phyloP scores from a whole-genome alignment of 2,329 filamentous ascomycete species.

The Madurella fahalii region DNA sequence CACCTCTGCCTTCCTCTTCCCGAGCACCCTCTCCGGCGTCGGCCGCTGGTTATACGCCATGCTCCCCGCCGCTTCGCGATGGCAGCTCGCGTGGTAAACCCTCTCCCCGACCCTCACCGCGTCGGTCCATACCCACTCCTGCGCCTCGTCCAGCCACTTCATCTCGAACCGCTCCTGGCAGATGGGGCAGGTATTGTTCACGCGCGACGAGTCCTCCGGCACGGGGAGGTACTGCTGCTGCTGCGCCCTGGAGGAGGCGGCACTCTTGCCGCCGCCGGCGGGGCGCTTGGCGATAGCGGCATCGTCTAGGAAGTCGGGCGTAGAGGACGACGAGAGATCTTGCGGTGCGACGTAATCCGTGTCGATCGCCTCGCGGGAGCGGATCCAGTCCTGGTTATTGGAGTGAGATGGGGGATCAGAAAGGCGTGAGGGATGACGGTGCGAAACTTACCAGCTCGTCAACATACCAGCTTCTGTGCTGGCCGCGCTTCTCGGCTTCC shows the following conservation, averaged over 20 bases:
- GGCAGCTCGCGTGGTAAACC: slow-evolving; percentile 87
- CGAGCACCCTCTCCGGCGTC: slow-evolving; percentile 63
- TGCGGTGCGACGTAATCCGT: slow-evolving; percentile 43
- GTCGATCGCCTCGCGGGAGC: slow-evolving; percentile 75
- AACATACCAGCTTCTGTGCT: slow-evolving; percentile 92
- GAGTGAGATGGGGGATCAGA: slow-evolving; percentile 6
- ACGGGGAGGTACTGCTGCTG: slow-evolving; percentile 74
- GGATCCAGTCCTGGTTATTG: slow-evolving; percentile 75
- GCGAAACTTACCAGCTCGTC: slow-evolving; percentile 67
- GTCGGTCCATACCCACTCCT: slow-evolving; percentile 97
- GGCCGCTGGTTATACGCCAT: not conserved
- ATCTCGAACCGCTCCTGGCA: slow-evolving; percentile 94
- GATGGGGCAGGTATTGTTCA: slow-evolving; percentile 81
- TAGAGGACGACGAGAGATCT: not conserved
- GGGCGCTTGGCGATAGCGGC: not conserved
- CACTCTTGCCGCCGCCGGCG: slow-evolving; percentile 37
- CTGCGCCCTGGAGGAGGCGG: slow-evolving; percentile 32
- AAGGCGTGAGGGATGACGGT: not conserved
- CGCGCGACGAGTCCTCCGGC: slow-evolving; percentile 69
- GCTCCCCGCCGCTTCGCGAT: slow-evolving; percentile 66
- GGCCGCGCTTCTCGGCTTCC: slow-evolving; percentile 78
- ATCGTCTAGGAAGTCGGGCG: slow-evolving; percentile 17
- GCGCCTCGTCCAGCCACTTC: slow-evolving; percentile 84
- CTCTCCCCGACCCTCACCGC: slow-evolving; percentile 71
- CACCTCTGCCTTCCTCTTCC: slow-evolving; percentile 72